Evolutionary conservation across 164 flowering plant species (phyloP).

Genomic region (Liquidambar formosana): DNA sequence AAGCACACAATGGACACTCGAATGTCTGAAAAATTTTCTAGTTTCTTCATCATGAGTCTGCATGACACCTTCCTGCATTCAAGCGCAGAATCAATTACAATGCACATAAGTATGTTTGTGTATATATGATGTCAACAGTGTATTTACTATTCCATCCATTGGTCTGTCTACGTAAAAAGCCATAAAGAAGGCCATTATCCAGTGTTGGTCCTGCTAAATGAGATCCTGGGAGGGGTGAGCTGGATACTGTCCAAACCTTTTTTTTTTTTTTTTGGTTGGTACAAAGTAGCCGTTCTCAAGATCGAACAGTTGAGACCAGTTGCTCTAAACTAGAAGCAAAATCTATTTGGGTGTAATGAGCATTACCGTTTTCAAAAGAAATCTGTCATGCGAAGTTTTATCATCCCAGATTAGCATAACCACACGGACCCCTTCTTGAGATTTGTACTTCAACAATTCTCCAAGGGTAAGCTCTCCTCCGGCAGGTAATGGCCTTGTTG

Average conservation of each 20-base stretch:
- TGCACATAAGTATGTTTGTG: background rate
- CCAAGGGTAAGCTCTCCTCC: constrained; percentile 68
- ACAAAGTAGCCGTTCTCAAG: background rate
- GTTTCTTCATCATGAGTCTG: constrained; percentile 82
- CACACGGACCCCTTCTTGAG: constrained; percentile 71
- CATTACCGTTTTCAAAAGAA: constrained; percentile 58
- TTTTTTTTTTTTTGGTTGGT: no score
- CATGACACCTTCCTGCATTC: constrained; percentile 75
- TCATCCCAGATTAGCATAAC: constrained; percentile 70
- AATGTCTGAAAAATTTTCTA: constrained; percentile 59
- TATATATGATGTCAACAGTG: background rate
- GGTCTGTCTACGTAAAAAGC: background rate
- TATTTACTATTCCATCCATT: background rate
- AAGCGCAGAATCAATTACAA: constrained; percentile 9
- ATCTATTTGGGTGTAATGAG: background rate
- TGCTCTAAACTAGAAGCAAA: no score
- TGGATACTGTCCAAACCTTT: no score
- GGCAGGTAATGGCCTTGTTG: constrained; percentile 51
- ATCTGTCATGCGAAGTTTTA: constrained; percentile 67
- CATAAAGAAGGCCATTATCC: no score
- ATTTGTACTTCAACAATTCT: constrained; percentile 64
- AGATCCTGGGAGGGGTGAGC: no score
- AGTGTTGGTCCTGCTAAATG: no score
- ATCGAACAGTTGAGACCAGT: background rate
- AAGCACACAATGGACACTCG: constrained; percentile 60